Evolutionary conservation across 257 asterid species (phyloP), one percentile per base, ranked within the genome.

Genomic region (Fraxinus cuspidata): DNA sequence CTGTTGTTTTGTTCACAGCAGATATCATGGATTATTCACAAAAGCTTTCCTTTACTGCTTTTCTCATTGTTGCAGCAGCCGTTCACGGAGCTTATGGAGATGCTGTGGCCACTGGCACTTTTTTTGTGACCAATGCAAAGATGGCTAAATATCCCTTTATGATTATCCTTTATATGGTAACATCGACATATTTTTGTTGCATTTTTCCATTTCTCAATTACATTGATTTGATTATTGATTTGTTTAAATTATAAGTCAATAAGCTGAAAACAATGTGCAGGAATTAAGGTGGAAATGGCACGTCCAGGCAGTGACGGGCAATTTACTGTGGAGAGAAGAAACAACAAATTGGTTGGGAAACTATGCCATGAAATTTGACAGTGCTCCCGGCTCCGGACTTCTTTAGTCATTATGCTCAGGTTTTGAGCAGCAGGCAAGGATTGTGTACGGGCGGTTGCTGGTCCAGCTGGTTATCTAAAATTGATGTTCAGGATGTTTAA

Each of bases 71-170:
- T 70, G 87, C 81, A 21, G 89, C 84, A 6, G 80, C 87, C 89
- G 82, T 86, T 86, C 35, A 73, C 78, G 89, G 91, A 47, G 84
- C 86, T 73, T 65, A 56, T 56, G 97, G 98, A 47, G 82, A 76
- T 77, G 81, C 93, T 3, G 70, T 84, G 88, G 91, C 92, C 35
- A 78, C 94, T 19, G 98, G 99, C 12, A 91, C 94, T 0, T 95
- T 58, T 93, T 93, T 77, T 93, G 99, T 65, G 98, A 95, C 83
- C 98, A 95, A 84, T 95, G 99, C 91, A 90, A 83, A 87, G 98
- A 93, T 74, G 99, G 97, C 73, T 90, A 83, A 28, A 67, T 95
- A 0, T 90, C 98, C 29, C 83, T 91, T 69, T 95, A 82, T 73
- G 99, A 95, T 81, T 95, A 87, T 75, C 98, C 98, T 53, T 81